Conservation (phyloP, 495 filamentous ascomycete genomes). For the Aspergillus funiculosus region DNA sequence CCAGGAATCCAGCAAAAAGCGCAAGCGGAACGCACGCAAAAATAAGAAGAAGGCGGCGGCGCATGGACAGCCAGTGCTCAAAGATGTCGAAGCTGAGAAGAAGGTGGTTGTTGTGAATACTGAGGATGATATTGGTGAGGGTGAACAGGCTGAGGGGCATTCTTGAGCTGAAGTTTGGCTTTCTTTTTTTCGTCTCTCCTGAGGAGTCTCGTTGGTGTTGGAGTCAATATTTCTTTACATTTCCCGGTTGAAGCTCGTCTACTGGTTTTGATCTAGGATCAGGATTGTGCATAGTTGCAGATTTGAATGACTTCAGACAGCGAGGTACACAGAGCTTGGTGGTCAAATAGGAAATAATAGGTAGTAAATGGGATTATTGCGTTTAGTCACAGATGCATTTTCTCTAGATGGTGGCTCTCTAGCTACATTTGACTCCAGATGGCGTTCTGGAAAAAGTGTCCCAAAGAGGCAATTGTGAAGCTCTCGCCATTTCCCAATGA, state of each 20-base stretch:
- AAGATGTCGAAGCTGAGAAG: slow-evolving; percentile 12
- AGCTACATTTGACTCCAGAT: no score
- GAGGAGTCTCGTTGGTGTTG: no score
- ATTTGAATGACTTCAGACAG: no score
- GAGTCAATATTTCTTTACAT: background rate
- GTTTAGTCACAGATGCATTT: no score
- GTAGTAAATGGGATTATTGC: no score
- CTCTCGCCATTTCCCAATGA: background rate
- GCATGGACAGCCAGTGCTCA: background rate
- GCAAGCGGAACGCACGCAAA: slow-evolving; percentile 2
- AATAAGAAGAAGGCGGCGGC: background rate
- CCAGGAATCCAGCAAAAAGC: background rate
- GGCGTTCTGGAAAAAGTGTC: no score
- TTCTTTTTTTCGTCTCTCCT: background rate
- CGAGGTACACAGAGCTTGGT: no score
- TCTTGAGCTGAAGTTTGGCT: background rate
- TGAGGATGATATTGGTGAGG: background rate
- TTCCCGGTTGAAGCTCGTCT: no score
- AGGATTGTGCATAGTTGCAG: no score
- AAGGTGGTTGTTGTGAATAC: slow-evolving; percentile 4
- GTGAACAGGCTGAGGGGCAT: background rate
- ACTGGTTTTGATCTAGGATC: no score
- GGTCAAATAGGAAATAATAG: background rate
- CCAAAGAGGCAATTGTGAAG: background rate
- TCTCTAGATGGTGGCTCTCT: no score